Conservation (phyloP, 2,329 filamentous ascomycete species). For the Hymenoscyphus scutula region DNA sequence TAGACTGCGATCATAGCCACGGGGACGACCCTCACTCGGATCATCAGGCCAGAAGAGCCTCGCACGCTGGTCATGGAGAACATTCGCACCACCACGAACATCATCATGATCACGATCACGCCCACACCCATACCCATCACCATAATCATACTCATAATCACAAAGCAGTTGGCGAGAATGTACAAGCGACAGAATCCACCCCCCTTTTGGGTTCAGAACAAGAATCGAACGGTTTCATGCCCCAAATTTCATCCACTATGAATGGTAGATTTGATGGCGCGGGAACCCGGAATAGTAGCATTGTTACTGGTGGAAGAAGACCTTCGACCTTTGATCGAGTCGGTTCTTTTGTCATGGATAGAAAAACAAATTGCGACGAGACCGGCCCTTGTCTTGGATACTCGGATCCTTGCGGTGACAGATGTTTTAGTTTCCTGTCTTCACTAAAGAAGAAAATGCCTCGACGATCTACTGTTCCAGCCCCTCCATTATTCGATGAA, state of each 20-base stretch:
- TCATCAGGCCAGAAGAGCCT: constrained; percentile 21
- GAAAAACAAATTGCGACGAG: constrained; percentile 61
- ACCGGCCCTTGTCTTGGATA: constrained; percentile 62
- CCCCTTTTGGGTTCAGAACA: constrained; percentile 27
- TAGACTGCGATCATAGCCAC: constrained; percentile 77
- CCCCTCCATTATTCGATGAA: background rate
- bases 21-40: constrained; percentile 45
- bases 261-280: constrained; percentile 9
- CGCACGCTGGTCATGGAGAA: constrained; percentile 13
- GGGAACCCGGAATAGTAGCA: constrained; percentile 12
- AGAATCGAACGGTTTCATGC: constrained; percentile 18
- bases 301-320: constrained; percentile 37
- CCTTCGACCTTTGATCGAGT: constrained; percentile 56
- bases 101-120: background rate
- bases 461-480: constrained; percentile 1
- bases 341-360: constrained; percentile 64
- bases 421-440: constrained; percentile 44
- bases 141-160: constrained; percentile 8
- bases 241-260: constrained; percentile 1
- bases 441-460: constrained; percentile 9
- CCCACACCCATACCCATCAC: background rate
- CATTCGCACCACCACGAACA: constrained; percentile 3
- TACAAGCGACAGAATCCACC: constrained; percentile 28
- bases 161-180: constrained; percentile 15
- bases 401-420: constrained; percentile 58